Conservation (phyloP, 169 alveolate genomes). For the Blepharisma undulans region DNA sequence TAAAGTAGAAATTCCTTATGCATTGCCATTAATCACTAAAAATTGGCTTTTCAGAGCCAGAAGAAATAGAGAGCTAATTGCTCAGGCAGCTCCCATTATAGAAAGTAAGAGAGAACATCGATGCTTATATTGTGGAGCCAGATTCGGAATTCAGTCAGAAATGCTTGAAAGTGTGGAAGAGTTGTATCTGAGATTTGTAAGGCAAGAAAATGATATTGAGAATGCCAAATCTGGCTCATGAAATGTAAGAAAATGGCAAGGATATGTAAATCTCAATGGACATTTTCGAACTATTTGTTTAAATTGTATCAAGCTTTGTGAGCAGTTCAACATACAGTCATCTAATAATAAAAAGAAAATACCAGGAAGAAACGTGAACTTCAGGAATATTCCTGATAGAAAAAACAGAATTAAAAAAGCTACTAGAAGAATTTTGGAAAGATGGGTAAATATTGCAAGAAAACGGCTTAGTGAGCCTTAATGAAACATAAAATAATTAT, state of each 20-base stretch:
- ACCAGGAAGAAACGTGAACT: neutral
- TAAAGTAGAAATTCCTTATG: constrained; percentile 39
- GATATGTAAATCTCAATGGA: constrained; percentile 34
- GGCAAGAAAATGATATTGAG: neutral
- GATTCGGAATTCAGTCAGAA: constrained; percentile 45
- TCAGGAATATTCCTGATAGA: neutral
- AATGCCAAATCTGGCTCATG: neutral
- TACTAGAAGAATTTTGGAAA: neutral
- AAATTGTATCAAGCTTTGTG: constrained; percentile 37
- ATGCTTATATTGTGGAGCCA: constrained; percentile 49
- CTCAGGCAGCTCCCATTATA: constrained; percentile 39
- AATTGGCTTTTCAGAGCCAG: constrained; percentile 59
- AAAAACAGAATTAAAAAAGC: neutral
- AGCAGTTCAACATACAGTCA: neutral
- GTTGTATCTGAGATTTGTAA: constrained; percentile 29
- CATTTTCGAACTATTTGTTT: constrained; percentile 52
- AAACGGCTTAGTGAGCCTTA: neutral
- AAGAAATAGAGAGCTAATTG: constrained; percentile 35
- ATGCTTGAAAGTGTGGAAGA: constrained; percentile 52
- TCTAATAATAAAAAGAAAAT: neutral
- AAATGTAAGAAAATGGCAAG: constrained; percentile 41
- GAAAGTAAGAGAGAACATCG: neutral
- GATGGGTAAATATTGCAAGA: neutral
- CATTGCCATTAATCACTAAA: constrained; percentile 27
- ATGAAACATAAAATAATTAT: neutral